Conservation (phyloP, 768 basidiomycete species). For the Phanerochaete carnosa region DNA sequence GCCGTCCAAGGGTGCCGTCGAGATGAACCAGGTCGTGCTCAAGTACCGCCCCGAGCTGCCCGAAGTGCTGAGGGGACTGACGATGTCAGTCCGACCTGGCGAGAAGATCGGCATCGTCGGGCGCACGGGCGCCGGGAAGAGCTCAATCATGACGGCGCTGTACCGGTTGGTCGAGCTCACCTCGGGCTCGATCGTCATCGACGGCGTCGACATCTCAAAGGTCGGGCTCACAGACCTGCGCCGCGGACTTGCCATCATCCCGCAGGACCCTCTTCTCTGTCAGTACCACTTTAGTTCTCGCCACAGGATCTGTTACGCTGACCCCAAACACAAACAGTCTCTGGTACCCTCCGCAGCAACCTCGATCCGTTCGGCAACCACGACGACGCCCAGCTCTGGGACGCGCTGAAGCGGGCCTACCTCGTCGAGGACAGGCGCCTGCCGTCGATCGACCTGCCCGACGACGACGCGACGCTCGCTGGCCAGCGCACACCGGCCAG, state of each 20-base stretch:
- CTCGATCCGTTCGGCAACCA: conserved; percentile 85
- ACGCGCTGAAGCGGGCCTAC: conserved; percentile 82
- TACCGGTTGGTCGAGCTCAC: conserved; percentile 82
- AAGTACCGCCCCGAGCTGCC: conserved; percentile 88
- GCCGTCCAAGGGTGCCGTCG: conserved; percentile 73
- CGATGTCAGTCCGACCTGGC: conserved; percentile 63
- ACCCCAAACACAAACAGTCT: conserved; percentile 44
- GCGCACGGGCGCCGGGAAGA: conserved; percentile 45
- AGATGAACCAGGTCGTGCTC: conserved; percentile 73
- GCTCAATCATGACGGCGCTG: conserved; percentile 84
- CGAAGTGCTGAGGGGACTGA: conserved; percentile 78
- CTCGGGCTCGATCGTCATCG: conserved; percentile 73
- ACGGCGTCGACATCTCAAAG: conserved; percentile 79
- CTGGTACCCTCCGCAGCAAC: conserved; percentile 80
- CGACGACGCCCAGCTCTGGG: conserved; percentile 82
- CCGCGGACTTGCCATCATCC: conserved; percentile 71
- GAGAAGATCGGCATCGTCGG: conserved; percentile 95
- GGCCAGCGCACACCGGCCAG: conserved; percentile 36
- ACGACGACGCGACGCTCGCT: conserved; percentile 33
- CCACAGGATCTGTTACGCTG: conserved; percentile 39
- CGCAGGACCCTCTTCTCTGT: conserved; percentile 59
- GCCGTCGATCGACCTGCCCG: conserved; percentile 23
- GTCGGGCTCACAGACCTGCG: conserved; percentile 77
- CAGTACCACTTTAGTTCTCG: not conserved
- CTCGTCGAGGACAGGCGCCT: conserved; percentile 56